Percentiles rank a stretch among this genome's conserved stretches.
phyloP scores from a whole-genome alignment of 2,329 filamentous ascomycete genomes.

The Colletotrichum sp. region DNA sequence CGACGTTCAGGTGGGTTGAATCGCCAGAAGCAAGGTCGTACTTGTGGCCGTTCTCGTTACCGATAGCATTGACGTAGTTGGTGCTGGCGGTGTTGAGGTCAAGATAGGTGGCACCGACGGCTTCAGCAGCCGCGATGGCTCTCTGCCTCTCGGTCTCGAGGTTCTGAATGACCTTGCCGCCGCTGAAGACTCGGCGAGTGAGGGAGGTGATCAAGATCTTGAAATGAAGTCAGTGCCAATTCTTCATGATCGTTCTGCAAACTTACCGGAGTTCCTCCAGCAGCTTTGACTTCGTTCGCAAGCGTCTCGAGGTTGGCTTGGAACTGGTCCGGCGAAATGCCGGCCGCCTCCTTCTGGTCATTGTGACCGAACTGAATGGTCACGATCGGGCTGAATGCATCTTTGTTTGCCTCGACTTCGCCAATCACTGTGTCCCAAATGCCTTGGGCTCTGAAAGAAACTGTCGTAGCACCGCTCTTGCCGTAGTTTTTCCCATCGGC shows the following conservation, averaged over 20 bases:
- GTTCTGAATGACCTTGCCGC: conserved; percentile 50
- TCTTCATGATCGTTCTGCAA: too few relatives aligned
- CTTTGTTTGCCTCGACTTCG: conserved; percentile 42
- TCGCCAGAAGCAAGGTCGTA: conserved; percentile 55
- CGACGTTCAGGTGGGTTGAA: conserved; percentile 60
- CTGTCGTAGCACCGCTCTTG: conserved; percentile 62
- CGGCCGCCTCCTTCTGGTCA: conserved; percentile 58
- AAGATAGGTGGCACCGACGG: conserved; percentile 41
- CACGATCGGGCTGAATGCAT: conserved; percentile 27
- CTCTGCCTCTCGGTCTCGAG: conserved; percentile 50
- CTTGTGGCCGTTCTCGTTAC: conserved; percentile 44
- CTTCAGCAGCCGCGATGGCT: conserved; percentile 53
- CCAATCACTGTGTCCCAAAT: conserved; percentile 56
- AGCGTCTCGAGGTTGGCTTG: conserved; percentile 55
- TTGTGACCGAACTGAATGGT: conserved; percentile 65
- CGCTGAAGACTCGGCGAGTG: conserved; percentile 53
- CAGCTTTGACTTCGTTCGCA: conserved; percentile 44
- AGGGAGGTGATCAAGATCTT: conserved; percentile 51
- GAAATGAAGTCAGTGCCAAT: conserved; percentile 38
- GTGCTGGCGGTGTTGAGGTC: conserved; percentile 58
- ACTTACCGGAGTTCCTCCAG: conserved; percentile 48
- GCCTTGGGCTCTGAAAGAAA: conserved; percentile 55
- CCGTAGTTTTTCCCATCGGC: conserved; percentile 62
- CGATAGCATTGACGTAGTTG: conserved; percentile 58
- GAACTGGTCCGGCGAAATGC: conserved; percentile 53